Base-by-base conservation (phyloP, 2,329 filamentous ascomycete genomes). In the Trichoderma asperellum region DNA sequence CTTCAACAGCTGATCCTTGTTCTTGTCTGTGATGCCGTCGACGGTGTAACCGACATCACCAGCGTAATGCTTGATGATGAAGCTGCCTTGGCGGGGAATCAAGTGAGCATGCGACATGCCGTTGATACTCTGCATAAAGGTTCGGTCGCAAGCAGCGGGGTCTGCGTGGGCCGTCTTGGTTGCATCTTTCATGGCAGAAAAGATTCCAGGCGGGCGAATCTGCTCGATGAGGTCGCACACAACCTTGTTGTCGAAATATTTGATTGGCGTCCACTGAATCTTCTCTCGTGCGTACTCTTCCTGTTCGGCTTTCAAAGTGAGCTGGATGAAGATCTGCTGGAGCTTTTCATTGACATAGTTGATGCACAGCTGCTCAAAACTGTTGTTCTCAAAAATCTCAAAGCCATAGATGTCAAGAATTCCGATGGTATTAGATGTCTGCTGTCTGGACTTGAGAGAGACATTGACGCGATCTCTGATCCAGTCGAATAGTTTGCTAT, bases 311-410 rank as follows among this genome's bases (percentile, higher is more conserved):
- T 97, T 97, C 72, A 99, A 82, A 0, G 96, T 99, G 75, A 99
- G 85, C 80, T 99, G 96, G 74, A 99, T 99, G 79, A 99, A 99
- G 76, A 99, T 98, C 78, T 99, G 96, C 81, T 99, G 96, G 69
- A 99, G 84, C 81, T 99, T 99, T 82, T 99, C 96, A 81, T 99
- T 99, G 77, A 98, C 96, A 77, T 98, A 99, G 84, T 99, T 99
- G 86, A 99, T 99, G 82, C 96, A 99, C 8, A 99, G 88, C 81
- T 99, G 96, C 80, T 99, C 96, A 76, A 99, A 99, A 73, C 93
- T 97, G 83, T 99, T 99, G 83, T 95, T 96, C 79, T 99, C 96
- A 74, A 99, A 99, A 74, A 99, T 99, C 79, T 99, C 96, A 77
- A 99, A 99, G 2, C 96, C 96, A 79, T 99, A 99, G 74, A 99